phyloP scores from a whole-genome alignment of 805 yeast genomes.

The Ogataea thermomethanolica region DNA sequence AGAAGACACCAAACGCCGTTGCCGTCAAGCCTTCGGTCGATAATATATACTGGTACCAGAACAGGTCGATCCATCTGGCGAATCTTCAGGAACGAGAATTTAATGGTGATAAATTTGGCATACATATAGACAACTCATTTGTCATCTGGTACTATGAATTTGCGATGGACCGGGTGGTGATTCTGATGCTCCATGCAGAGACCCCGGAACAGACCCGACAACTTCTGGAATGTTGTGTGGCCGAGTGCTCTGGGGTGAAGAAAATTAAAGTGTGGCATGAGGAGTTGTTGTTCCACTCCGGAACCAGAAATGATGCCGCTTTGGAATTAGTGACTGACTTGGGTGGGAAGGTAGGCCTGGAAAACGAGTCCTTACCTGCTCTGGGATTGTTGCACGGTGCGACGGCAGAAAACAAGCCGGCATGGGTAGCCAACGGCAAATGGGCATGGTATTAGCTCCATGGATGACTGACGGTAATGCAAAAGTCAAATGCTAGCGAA shows the following conservation, averaged over 20 bases:
- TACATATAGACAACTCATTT: slow-evolving; percentile 24
- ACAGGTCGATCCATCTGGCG: slow-evolving; percentile 28
- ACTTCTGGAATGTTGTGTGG: slow-evolving; percentile 13
- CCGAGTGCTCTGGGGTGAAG: slow-evolving; percentile 14
- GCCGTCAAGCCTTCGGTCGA: slow-evolving; percentile 31
- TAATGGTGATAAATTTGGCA: slow-evolving; percentile 10
- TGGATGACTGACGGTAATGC: neutral
- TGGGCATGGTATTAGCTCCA: slow-evolving; percentile 26
- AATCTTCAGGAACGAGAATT: slow-evolving; percentile 1
- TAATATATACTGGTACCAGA: slow-evolving; percentile 40
- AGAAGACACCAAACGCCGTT: neutral
- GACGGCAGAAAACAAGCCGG: slow-evolving; percentile 2
- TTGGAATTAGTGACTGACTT: slow-evolving; percentile 14
- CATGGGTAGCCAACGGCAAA: slow-evolving; percentile 28
- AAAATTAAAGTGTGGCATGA: slow-evolving; percentile 25
- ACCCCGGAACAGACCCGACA: slow-evolving; percentile 8
- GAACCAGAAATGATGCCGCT: slow-evolving; percentile 3
- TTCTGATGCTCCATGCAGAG: slow-evolving; percentile 22
- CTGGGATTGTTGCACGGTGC: slow-evolving; percentile 14
- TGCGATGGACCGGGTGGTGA: slow-evolving; percentile 8
- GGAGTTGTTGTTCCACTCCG: slow-evolving; percentile 20
- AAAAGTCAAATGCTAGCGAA: slow-evolving; percentile 4
- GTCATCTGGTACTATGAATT: slow-evolving; percentile 43
- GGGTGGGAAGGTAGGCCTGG: slow-evolving; percentile 15
- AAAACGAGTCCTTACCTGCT: slow-evolving; percentile 24